Percentiles rank a stretch among this genome's conserved stretches.
Evolutionary conservation across 345 rosid genomes (phyloP).

Genomic region (Limnanthes douglasii): DNA sequence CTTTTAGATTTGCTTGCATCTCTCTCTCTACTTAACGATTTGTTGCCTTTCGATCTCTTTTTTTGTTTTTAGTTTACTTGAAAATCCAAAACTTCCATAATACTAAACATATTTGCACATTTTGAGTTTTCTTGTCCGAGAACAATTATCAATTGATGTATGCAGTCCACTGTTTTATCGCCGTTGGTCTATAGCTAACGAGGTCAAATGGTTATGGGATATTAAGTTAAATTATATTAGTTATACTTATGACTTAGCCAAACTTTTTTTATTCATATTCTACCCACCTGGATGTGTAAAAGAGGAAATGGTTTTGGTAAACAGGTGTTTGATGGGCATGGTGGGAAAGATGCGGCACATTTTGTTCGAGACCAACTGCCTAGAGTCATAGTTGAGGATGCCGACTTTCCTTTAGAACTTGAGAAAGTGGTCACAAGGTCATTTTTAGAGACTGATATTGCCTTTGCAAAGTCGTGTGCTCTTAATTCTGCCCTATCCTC

Average conservation of each 20-base stretch:
- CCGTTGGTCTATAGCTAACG: neutral
- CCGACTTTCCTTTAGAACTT: slow-evolving; percentile 54
- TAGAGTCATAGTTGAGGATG: slow-evolving; percentile 62
- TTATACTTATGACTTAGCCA: neutral
- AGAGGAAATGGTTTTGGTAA: neutral
- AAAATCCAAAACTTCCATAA: too few species aligned
- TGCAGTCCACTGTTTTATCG: neutral
- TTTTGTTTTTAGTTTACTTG: too few species aligned
- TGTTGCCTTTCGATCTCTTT: too few species aligned
- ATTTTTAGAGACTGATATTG: slow-evolving; percentile 62
- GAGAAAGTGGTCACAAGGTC: slow-evolving; percentile 55
- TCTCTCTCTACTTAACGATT: too few species aligned
- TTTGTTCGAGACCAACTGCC: slow-evolving; percentile 74
- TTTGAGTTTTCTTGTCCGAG: too few species aligned
- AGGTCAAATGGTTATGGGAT: too few species aligned
- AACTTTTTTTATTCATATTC: neutral
- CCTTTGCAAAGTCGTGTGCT: slow-evolving; percentile 42
- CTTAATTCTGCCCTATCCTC: slow-evolving; percentile 35
- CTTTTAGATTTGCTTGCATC: too few species aligned
- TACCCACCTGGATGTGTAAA: too few species aligned
- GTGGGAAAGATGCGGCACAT: slow-evolving; percentile 56
- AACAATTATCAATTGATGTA: too few species aligned
- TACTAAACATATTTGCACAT: too few species aligned
- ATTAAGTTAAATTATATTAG: too few species aligned
- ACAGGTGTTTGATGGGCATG: slow-evolving; percentile 89